phyloP scores from a whole-genome alignment of 2,329 filamentous ascomycete species.

The Fusarium tanahbumbuense region DNA sequence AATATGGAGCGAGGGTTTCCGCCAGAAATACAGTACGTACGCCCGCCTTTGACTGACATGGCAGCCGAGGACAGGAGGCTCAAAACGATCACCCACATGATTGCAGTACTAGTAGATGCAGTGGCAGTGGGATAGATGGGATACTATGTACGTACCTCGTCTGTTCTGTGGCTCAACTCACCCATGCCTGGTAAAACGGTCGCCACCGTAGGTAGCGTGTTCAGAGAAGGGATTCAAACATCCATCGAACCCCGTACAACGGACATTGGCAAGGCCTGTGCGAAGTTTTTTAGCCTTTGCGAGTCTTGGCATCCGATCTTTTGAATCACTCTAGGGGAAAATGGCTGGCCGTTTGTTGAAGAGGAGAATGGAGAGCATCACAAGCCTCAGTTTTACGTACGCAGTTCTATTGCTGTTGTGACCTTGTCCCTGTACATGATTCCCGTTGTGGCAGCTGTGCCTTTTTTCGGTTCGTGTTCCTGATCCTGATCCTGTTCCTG shows the following conservation, averaged over 20 bases:
- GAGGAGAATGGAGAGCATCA: background rate
- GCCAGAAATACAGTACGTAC: background rate
- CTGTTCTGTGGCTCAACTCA: slow-evolving; percentile 25
- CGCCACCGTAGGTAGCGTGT: slow-evolving; percentile 42
- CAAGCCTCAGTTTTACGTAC: background rate
- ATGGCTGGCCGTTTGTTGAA: slow-evolving; percentile 19
- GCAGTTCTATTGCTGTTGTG: background rate
- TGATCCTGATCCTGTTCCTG: background rate
- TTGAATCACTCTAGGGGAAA: background rate
- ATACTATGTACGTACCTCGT: background rate
- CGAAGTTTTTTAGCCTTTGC: slow-evolving; percentile 21
- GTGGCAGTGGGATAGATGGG: background rate
- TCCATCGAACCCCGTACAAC: slow-evolving; percentile 14
- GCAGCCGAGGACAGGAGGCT: slow-evolving; percentile 18
- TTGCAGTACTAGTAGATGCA: background rate
- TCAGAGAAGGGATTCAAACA: slow-evolving; percentile 39
- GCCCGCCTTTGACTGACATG: background rate
- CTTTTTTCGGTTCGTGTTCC: slow-evolving; percentile 1
- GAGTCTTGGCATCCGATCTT: slow-evolving; percentile 47
- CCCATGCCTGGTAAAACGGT: slow-evolving; percentile 44
- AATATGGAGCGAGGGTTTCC: slow-evolving; percentile 31
- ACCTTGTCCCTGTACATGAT: background rate
- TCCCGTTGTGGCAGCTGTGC: background rate
- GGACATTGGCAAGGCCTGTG: slow-evolving; percentile 36
- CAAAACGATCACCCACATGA: slow-evolving; percentile 30